phyloP scores from a whole-genome alignment of 441 rosid species.

The Cnidoscolus chayamansa region DNA sequence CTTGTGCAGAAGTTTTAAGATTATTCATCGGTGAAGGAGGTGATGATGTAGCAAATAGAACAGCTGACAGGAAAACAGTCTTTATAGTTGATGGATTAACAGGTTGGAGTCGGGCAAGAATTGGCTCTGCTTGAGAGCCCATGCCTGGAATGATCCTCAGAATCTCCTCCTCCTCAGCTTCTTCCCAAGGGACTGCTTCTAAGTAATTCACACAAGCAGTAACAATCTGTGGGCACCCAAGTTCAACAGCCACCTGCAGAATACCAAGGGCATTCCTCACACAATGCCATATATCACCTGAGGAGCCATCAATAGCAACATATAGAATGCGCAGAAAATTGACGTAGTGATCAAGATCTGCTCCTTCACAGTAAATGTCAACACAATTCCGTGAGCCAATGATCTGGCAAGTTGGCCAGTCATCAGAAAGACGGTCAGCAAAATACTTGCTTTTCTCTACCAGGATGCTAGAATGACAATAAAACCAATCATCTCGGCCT shows the following conservation, averaged over 20 bases:
- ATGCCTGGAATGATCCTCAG: constrained; percentile 56
- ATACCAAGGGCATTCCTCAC: constrained; percentile 79
- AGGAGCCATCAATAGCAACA: constrained; percentile 33
- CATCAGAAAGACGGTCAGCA: constrained; percentile 82
- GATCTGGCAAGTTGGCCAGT: constrained; percentile 93
- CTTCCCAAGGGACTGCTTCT: constrained; percentile 99
- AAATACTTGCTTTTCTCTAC: constrained; percentile 70
- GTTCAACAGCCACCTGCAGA: constrained; percentile 67
- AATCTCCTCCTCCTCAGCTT: constrained; percentile 75
- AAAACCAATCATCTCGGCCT: constrained; percentile 85
- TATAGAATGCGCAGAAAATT: constrained; percentile 75
- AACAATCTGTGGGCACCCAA: constrained; percentile 55
- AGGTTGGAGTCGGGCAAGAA: constrained; percentile 84
- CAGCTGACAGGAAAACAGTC: constrained; percentile 54
- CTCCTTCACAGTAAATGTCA: constrained; percentile 76
- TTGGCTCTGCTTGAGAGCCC: constrained; percentile 61
- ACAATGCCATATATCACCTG: constrained; percentile 61
- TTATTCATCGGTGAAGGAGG: constrained; percentile 47
- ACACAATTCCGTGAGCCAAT: constrained; percentile 86
- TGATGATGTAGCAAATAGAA: constrained; percentile 72
- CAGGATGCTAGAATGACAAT: constrained; percentile 76
- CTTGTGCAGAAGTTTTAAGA: constrained; percentile 73
- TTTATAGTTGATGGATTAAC: constrained; percentile 52
- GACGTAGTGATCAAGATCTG: constrained; percentile 69
- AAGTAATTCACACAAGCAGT: constrained; percentile 71